Conservation (phyloP, 768 basidiomycete species). For the Serendipita sp. region DNA sequence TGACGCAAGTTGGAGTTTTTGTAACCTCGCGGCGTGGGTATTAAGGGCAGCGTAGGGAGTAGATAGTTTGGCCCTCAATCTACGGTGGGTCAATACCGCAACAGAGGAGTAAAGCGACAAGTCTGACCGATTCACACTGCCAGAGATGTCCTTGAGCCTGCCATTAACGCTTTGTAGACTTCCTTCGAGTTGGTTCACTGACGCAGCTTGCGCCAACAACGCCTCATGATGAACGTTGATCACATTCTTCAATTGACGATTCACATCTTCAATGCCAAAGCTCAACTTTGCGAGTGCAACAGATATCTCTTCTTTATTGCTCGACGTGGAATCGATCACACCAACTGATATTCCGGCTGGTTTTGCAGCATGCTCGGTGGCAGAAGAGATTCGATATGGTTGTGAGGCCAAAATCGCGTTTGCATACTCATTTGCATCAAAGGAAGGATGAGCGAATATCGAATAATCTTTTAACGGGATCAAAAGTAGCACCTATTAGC, state of each 20-base stretch:
- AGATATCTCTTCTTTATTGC: constrained; percentile 74
- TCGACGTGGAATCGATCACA: constrained; percentile 20
- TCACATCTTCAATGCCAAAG: constrained; percentile 79
- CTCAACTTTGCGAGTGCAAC: constrained; percentile 78
- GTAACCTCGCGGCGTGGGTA: constrained; percentile 50
- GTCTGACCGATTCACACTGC: constrained; percentile 44
- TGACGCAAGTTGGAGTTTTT: constrained; percentile 65
- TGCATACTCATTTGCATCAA: constrained; percentile 82
- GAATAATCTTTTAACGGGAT: constrained; percentile 38
- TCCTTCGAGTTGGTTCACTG: constrained; percentile 50
- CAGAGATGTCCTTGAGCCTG: constrained; percentile 57
- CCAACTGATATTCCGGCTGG: constrained; percentile 5
- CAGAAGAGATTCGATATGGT: constrained; percentile 33
- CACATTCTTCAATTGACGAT: constrained; percentile 72
- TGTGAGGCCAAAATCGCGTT: constrained; percentile 80
- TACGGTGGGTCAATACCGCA: not conserved
- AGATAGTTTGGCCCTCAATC: constrained; percentile 46
- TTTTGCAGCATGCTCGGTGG: not conserved
- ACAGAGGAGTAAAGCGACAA: not conserved
- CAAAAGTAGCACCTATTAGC: not conserved
- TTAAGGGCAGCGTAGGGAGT: constrained; percentile 65
- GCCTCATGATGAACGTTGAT: constrained; percentile 73
- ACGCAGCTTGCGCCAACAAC: constrained; percentile 66
- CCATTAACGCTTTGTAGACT: constrained; percentile 49
- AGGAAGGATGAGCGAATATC: constrained; percentile 55